A percentile compares a stretch with the other conserved stretches of the same genome.
These are phyloP conservation scores for Filosporella fistucella DNA, from an alignment of 495 filamentous ascomycete genomes.

Conservation along the genomic window DNA sequence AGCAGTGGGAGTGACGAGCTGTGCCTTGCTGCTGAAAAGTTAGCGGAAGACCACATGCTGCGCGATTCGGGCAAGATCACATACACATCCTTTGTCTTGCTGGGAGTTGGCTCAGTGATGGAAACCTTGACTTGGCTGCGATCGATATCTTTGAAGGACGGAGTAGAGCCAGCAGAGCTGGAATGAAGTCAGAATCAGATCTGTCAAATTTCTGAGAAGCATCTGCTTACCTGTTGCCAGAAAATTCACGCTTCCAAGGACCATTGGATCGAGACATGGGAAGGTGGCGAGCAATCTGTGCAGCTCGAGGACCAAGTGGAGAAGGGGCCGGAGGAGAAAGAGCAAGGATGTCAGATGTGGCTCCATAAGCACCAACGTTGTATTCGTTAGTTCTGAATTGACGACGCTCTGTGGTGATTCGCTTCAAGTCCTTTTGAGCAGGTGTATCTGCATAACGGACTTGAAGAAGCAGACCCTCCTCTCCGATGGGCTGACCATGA, in stretches of 20 bases:
- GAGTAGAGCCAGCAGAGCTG: slow-evolving; percentile 17
- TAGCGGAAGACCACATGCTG: neutral
- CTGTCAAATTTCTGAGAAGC: neutral
- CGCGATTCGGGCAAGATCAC: neutral
- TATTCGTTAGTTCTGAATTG: slow-evolving; percentile 95
- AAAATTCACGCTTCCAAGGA: slow-evolving; percentile 25
- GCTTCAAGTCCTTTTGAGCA: slow-evolving; percentile 92
- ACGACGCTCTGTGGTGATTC: slow-evolving; percentile 85
- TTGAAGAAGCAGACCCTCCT: slow-evolving; percentile 75
- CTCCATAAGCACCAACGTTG: slow-evolving; percentile 61
- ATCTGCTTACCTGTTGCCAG: slow-evolving; percentile 12
- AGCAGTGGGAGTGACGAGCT: slow-evolving; percentile 23
- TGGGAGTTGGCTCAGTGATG: slow-evolving; percentile 12
- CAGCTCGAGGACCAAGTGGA: slow-evolving; percentile 18
- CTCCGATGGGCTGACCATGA: slow-evolving; percentile 67
- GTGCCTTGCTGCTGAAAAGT: slow-evolving; percentile 17
- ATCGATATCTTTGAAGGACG: slow-evolving; percentile 23
- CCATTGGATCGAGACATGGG: slow-evolving; percentile 12
- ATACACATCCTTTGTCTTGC: slow-evolving; percentile 21
- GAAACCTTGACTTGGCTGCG: slow-evolving; percentile 17
- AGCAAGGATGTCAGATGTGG: slow-evolving; percentile 39
- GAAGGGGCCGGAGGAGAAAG: slow-evolving; percentile 32
- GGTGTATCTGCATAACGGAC: slow-evolving; percentile 96
- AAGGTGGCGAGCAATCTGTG: slow-evolving; percentile 19
- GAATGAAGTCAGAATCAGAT: neutral